These are phyloP conservation scores for Pittosporum tobira DNA, from an alignment of 129 eudicot genomes.

Conservation along the genomic window DNA sequence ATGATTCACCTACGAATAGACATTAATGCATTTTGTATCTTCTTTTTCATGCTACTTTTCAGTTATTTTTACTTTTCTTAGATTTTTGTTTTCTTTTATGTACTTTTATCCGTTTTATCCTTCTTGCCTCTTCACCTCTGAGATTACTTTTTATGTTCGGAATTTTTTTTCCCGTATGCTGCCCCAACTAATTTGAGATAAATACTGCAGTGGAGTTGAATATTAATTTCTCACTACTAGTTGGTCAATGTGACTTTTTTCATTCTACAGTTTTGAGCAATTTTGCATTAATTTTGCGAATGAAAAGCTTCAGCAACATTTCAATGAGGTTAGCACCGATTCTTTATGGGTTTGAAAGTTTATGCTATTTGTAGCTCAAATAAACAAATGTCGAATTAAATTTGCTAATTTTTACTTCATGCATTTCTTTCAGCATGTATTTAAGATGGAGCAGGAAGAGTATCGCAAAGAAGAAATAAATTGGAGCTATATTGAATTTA, in stretches of 20 bases:
- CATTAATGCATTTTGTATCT: no score
- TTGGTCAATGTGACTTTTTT: not conserved
- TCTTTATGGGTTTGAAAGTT: not conserved
- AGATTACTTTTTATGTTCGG: no score
- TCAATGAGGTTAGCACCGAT: constrained; percentile 69
- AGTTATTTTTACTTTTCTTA: no score
- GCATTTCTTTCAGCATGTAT: constrained; percentile 69
- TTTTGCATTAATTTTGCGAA: constrained; percentile 98
- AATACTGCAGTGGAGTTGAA: no score
- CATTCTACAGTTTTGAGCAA: constrained; percentile 78
- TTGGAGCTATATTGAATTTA: constrained; percentile 97
- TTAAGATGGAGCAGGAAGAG: constrained; percentile 99
- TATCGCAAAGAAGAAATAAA: constrained; percentile 77
- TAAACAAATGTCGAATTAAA: not conserved
- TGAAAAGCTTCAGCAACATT: constrained; percentile 99
- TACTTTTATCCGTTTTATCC: no score
- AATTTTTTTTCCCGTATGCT: no score
- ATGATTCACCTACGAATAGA: no score
- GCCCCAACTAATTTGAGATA: no score
- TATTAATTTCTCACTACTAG: not conserved
- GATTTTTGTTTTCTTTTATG: no score
- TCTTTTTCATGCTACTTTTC: no score
- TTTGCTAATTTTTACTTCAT: not conserved
- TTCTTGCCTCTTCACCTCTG: no score
- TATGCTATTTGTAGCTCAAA: not conserved